phyloP scores from a whole-genome alignment of 1,284 basidiomycete genomes.

The Termitomyces sp. region DNA sequence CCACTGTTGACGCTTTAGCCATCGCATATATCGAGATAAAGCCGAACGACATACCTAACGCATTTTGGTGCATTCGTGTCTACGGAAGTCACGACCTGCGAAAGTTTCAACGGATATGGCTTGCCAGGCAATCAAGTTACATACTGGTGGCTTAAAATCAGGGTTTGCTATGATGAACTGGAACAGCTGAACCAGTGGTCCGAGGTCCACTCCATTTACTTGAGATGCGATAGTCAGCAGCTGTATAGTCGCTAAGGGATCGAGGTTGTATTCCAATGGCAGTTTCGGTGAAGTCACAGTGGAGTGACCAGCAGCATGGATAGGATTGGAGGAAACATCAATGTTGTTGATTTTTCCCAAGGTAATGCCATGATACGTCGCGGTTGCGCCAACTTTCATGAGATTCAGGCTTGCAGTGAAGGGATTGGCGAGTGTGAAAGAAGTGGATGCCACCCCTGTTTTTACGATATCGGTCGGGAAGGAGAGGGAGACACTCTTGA shows the following conservation, averaged over 20 bases:
- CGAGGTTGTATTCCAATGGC: constrained; percentile 62
- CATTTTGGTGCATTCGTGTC: constrained; percentile 49
- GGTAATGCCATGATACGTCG: constrained; percentile 48
- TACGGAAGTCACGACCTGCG: constrained; percentile 53
- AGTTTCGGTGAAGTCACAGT: constrained; percentile 57
- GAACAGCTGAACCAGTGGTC: constrained; percentile 59
- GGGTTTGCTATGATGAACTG: constrained; percentile 53
- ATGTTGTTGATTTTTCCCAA: constrained; percentile 56
- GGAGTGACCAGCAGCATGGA: constrained; percentile 58
- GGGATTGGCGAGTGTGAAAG: constrained; percentile 63
- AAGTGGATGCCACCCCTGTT: constrained; percentile 51
- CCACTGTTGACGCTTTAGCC: constrained; percentile 36
- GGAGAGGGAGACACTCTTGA: constrained; percentile 47
- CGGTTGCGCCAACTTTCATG: constrained; percentile 52
- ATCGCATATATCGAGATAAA: neutral
- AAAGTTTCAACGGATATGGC: neutral
- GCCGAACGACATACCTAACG: constrained; percentile 38
- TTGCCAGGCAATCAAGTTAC: constrained; percentile 10
- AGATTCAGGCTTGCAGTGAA: constrained; percentile 76
- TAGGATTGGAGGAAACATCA: constrained; percentile 49
- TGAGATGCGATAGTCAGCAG: constrained; percentile 52
- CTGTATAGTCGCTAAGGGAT: constrained; percentile 59
- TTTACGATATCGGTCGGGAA: constrained; percentile 57
- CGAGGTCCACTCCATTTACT: constrained; percentile 56
- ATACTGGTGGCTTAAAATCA: constrained; percentile 43